Base-by-base conservation (phyloP, 2,329 filamentous ascomycete species). In the Talaromyces sp. region DNA sequence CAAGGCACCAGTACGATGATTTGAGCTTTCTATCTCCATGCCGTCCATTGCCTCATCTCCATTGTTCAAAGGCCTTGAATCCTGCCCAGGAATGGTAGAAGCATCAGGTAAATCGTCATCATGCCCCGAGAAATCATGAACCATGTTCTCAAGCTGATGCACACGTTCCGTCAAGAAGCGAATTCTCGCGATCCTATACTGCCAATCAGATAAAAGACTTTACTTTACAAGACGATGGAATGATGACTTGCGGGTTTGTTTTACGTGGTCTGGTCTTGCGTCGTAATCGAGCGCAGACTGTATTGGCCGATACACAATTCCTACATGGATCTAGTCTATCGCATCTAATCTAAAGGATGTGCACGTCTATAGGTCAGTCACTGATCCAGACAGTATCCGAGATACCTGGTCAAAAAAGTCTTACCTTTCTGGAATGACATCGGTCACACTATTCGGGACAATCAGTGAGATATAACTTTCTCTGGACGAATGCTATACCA, bases 241-340 rank as follows among this genome's bases (percentile, higher is more conserved):
- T 46, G 39, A 31, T 46, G 18, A 40, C 37, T 28, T 46, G 35
- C 23, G 16, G 37, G n/a, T 33, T 33, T 23, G 25, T 37, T 56
- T 7, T 61, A 31, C 18, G 59, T 28, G 31, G 21, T 44, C 18
- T 54, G 28, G 18, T 56, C 12, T 33, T 28, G 8, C 37, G 23
- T 18, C 63, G 59, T 18, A 37, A 21, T 11, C 70, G 68, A 44
- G 44, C 58, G 25, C 71, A 73, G 39, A 66, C 66, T 0, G 66
- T 58, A 9, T 68, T 65, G 11, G 69, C 66, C 61, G 71, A 67
- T 23, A 48, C 46, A 35, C 71, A 73, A 57, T 69, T 73, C 31
- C 68, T 67, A 50, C 71, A 73, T 21, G 55, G 52, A 6, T 56
- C 39, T 37, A 66, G 62, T 55, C 66, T 67, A 63, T 72, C 67